Evolutionary conservation across 2,329 filamentous ascomycete species (phyloP), one percentile per base, ranked within the genome.

Genomic region (Penicillium palitans): DNA sequence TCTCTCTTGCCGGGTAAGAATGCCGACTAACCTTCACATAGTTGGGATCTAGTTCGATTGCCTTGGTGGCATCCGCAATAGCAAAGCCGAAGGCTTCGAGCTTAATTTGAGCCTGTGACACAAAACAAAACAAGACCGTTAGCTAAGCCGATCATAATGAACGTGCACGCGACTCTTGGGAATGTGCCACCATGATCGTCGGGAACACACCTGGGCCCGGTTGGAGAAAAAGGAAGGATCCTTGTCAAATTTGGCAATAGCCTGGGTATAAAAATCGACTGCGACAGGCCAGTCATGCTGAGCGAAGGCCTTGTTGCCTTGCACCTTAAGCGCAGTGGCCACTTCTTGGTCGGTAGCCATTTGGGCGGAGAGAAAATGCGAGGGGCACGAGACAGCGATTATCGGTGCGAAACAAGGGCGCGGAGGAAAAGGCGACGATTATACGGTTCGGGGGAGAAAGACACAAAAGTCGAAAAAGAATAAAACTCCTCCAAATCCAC

Each of bases 181-280:
- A 55, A 51, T 66, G 49, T 66, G 64, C 50, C 57, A 44, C 21
- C 19, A 48, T 41, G 35, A 27, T 35, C 50, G 66, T 66, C 62
- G 64, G 67, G 63, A 67, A 69, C 83, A 63, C 76, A 96, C 93
- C 85, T 97, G 93, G 21, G 95, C 95, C 74, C 95, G 85, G 79
- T 99, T 99, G 69, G 91, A 92, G 79, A 87, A 98, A 79, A 93
- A 98, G 0, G 93, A 90, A 7, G 93, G 90, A 71, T 98, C 90
- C 67, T 89, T 83, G 72, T 89, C 85, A 77, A 96, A 88, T 66
- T 90, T 79, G 60, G 90, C 87, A 72, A 99, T 98, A 27, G 93
- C 93, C 77, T 96, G 85, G 55, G 86, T 87, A 77, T 99, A 99
- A 66, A 87, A 86, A 2, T 93, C 87, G 63, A 96, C 83, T 8